phyloP scores from a whole-genome alignment of 192 early-diverging fungal species.

The Podila minutissima region DNA sequence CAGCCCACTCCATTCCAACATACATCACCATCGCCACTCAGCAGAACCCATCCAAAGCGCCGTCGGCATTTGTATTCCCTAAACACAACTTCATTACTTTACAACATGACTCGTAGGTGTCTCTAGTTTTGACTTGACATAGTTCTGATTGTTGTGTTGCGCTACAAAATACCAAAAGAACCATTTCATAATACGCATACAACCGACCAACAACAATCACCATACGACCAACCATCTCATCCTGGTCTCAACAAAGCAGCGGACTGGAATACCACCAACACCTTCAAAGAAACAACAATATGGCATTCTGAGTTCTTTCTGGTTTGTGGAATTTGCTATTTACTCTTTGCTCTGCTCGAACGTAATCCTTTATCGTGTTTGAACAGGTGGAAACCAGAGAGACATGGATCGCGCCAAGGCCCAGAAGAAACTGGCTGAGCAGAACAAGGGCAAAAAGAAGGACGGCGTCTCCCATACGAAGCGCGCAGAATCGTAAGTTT shows the following conservation, averaged over 20 bases:
- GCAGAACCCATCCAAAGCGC: not conserved
- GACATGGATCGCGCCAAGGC: constrained; percentile 48
- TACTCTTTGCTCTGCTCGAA: not conserved
- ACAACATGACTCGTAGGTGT: constrained; percentile 6
- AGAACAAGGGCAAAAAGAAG: constrained; percentile 36
- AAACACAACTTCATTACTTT: not conserved
- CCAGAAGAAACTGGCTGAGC: constrained; percentile 41
- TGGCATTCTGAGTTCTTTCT: not conserved
- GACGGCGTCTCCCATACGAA: constrained; percentile 24
- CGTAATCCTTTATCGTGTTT: not conserved
- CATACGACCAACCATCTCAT: too few relatives aligned
- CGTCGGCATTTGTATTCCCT: not conserved
- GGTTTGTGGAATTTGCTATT: constrained; percentile 3
- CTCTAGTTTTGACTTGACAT: not conserved
- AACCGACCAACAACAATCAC: too few relatives aligned
- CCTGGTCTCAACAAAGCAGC: too few relatives aligned
- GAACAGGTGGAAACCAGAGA: constrained; percentile 47
- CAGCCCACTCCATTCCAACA: not conserved
- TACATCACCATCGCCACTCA: not conserved
- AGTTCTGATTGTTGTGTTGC: not conserved
- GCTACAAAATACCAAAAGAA: not conserved
- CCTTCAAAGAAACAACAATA: not conserved
- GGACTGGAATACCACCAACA: too few relatives aligned
- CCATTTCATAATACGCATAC: not conserved
- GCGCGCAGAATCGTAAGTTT: constrained; percentile 35